phyloP scores from a whole-genome alignment of 2,329 filamentous ascomycete species.

The Alternaria ethzedia region DNA sequence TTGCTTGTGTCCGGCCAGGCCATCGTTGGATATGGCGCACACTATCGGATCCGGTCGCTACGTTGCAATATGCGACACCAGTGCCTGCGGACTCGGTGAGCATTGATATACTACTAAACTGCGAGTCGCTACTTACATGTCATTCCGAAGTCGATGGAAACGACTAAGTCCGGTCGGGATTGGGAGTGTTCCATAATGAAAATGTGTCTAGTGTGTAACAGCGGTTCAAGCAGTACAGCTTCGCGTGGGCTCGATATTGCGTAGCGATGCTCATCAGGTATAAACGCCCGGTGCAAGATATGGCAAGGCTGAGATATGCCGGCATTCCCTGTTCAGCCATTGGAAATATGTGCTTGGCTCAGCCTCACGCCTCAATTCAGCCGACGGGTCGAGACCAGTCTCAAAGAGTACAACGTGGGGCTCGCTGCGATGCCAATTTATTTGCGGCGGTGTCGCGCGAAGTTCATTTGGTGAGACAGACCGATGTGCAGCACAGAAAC shows the following conservation, averaged over 20 bases:
- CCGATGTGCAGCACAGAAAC: background rate
- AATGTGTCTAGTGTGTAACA: too few species aligned
- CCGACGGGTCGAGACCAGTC: background rate
- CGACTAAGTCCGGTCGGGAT: background rate
- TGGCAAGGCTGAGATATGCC: background rate
- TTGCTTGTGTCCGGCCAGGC: slow-evolving; percentile 59
- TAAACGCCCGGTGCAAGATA: fast-evolving
- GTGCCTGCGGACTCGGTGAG: slow-evolving; percentile 24
- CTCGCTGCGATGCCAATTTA: background rate
- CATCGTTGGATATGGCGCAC: slow-evolving; percentile 54
- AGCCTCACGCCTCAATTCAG: background rate
- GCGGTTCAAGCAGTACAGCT: too few species aligned
- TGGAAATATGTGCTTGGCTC: background rate
- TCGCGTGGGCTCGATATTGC: background rate
- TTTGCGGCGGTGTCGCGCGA: background rate
- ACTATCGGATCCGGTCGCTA: slow-evolving; percentile 37
- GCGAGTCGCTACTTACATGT: background rate
- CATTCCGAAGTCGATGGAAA: slow-evolving; percentile 1
- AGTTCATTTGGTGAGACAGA: background rate
- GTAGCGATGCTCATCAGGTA: too few species aligned
- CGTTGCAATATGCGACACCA: slow-evolving; percentile 46
- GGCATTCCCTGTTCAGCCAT: background rate
- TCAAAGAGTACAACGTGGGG: background rate
- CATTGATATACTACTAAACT: fast-evolving
- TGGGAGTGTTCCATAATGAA: background rate